These are phyloP conservation scores for Cystobasidium slooffiae DNA, from an alignment of 1,284 basidiomycete species.

Conservation along the genomic window DNA sequence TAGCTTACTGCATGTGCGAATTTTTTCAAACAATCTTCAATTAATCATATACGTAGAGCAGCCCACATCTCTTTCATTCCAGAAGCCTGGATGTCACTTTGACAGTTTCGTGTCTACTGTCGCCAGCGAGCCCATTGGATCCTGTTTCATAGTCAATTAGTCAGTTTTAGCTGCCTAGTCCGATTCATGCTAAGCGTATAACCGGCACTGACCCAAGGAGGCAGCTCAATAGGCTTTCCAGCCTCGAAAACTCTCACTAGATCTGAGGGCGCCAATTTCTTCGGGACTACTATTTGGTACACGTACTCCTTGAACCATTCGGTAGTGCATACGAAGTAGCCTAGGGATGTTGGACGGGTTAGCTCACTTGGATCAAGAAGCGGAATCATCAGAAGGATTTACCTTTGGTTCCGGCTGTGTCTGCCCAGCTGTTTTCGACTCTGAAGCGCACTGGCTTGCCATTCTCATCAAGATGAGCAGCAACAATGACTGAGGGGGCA, in stretches of 20 bases:
- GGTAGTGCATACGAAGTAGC: constrained; percentile 75
- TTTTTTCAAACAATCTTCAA: too few relatives aligned
- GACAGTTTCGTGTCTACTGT: constrained; percentile 5
- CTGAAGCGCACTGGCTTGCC: constrained; percentile 84
- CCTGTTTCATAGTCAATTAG: too few relatives aligned
- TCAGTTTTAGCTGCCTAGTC: too few relatives aligned
- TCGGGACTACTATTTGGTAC: constrained; percentile 85
- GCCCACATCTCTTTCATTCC: too few relatives aligned
- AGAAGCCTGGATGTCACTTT: too few relatives aligned
- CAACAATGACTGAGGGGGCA: constrained; percentile 67
- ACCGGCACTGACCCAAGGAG: too few relatives aligned
- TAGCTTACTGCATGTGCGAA: too few relatives aligned
- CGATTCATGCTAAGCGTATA: too few relatives aligned
- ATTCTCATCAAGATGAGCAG: constrained; percentile 77
- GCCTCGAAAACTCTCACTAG: constrained; percentile 78
- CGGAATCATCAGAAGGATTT: background rate
- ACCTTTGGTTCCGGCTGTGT: constrained; percentile 77
- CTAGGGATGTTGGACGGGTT: background rate
- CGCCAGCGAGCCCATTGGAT: constrained; percentile 51
- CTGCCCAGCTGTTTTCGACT: constrained; percentile 95
- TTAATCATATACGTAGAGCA: too few relatives aligned
- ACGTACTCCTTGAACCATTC: constrained; percentile 86
- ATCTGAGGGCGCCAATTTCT: constrained; percentile 65
- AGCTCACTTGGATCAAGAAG: background rate
- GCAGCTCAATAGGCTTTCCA: constrained; percentile 68